Conservation (phyloP, 108 stramenopile genomes). For the Skeletonema grethae region DNA sequence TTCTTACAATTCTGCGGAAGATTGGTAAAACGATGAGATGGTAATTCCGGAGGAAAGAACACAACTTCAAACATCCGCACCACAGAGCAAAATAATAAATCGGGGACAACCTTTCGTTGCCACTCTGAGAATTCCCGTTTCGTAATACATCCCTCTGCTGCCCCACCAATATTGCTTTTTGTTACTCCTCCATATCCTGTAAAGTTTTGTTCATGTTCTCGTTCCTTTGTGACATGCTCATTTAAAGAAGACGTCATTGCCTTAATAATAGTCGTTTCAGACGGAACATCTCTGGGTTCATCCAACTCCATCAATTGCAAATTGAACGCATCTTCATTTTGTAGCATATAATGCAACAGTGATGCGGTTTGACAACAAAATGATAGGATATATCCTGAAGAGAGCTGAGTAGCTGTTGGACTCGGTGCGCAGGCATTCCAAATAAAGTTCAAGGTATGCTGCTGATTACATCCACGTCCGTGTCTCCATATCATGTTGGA, state of each 20-base stretch:
- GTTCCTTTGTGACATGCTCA: slow-evolving; percentile 23
- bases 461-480: slow-evolving; percentile 17
- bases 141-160: slow-evolving; percentile 2
- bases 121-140: slow-evolving; percentile 34
- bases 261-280: slow-evolving; percentile 15
- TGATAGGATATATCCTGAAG: slow-evolving; percentile 13
- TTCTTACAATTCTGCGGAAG: neutral
- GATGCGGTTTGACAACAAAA: slow-evolving; percentile 24
- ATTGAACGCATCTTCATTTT: slow-evolving; percentile 21
- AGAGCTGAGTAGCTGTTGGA: neutral
- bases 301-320: neutral
- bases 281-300: slow-evolving; percentile 7
- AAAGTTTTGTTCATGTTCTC: slow-evolving; percentile 11
- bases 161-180: neutral
- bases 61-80: slow-evolving; percentile 24
- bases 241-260: slow-evolving; percentile 33
- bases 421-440: slow-evolving; percentile 9
- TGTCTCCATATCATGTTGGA: slow-evolving; percentile 1
- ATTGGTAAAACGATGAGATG: neutral
- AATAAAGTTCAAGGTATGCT: slow-evolving; percentile 20
- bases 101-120: slow-evolving; percentile 38
- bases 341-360: slow-evolving; percentile 23
- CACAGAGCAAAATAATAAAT: slow-evolving; percentile 26
- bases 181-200: slow-evolving; percentile 11
- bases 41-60: slow-evolving; percentile 32